Conservation (phyloP, 2,329 filamentous ascomycete genomes). For the Cladosporium colombiae region DNA sequence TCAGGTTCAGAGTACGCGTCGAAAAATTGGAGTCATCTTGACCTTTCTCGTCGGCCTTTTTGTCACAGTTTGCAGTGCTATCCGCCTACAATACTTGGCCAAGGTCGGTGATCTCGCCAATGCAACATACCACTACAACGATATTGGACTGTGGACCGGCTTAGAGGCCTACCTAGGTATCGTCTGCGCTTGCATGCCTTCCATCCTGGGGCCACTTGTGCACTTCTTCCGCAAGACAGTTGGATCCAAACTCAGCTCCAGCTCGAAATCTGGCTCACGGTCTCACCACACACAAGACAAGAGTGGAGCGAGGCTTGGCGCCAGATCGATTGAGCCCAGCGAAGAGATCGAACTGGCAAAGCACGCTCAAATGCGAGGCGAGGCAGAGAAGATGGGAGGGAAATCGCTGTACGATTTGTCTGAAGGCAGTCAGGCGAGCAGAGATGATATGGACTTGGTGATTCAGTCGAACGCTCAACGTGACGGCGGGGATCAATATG, state of each 20-base stretch:
- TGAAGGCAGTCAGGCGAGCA: neutral
- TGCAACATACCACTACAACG: slow-evolving; percentile 29
- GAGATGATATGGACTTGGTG: neutral
- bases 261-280: neutral
- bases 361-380: neutral
- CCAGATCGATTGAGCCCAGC: neutral
- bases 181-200: slow-evolving; percentile 31
- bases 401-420: neutral
- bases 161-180: slow-evolving; percentile 28
- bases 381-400: neutral
- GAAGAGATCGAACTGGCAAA: slow-evolving; percentile 2
- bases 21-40: neutral
- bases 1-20: neutral
- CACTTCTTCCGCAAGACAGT: slow-evolving; percentile 9
- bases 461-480: slow-evolving; percentile 14
- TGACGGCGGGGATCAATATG: neutral
- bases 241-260: neutral
- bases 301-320: neutral
- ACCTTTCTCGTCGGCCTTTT: slow-evolving; percentile 24
- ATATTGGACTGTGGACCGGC: slow-evolving; percentile 27
- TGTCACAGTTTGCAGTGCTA: slow-evolving; percentile 25
- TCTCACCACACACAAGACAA: neutral
- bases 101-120: slow-evolving; percentile 22
- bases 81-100: slow-evolving; percentile 23
- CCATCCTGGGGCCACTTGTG: slow-evolving; percentile 16